A percentile compares a stretch with the other conserved stretches of the same genome.
phyloP scores from a whole-genome alignment of 2,329 filamentous ascomycete species.

The Pestalotiopsis sp. region DNA sequence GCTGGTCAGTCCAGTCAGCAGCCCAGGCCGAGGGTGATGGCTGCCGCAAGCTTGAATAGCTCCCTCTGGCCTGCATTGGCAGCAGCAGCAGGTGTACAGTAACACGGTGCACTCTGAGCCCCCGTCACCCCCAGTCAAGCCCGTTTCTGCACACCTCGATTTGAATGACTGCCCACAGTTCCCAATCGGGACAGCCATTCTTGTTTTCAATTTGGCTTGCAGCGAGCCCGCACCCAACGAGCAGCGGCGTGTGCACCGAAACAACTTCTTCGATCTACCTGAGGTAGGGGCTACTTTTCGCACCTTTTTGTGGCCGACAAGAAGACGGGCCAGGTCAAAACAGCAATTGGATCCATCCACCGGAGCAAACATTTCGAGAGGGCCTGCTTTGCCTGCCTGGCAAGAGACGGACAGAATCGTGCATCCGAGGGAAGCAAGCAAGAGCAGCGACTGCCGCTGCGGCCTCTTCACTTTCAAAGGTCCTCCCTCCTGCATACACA shows the following conservation, averaged over 20 bases:
- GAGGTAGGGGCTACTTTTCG: background rate
- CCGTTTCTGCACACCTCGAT: conserved; percentile 12
- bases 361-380: background rate
- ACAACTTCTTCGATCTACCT: background rate
- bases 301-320: background rate
- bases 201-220: background rate
- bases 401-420: background rate
- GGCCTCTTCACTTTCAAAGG: background rate
- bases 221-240: background rate
- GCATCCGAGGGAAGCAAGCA: background rate
- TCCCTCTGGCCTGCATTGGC: conserved; percentile 28
- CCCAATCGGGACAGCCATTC: background rate
- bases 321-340: background rate
- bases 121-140: background rate
- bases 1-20: conserved; percentile 32
- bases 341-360: background rate
- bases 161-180: background rate
- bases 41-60: conserved; percentile 33
- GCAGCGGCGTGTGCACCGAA: background rate
- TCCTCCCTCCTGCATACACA: background rate
- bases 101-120: conserved; percentile 17
- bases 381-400: background rate
- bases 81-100: conserved; percentile 16
- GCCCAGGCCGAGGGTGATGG: conserved; percentile 29
- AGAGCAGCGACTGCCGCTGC: background rate